Conservation (phyloP, 2,329 filamentous ascomycete species). For the Coniochaeta prunicola region DNA sequence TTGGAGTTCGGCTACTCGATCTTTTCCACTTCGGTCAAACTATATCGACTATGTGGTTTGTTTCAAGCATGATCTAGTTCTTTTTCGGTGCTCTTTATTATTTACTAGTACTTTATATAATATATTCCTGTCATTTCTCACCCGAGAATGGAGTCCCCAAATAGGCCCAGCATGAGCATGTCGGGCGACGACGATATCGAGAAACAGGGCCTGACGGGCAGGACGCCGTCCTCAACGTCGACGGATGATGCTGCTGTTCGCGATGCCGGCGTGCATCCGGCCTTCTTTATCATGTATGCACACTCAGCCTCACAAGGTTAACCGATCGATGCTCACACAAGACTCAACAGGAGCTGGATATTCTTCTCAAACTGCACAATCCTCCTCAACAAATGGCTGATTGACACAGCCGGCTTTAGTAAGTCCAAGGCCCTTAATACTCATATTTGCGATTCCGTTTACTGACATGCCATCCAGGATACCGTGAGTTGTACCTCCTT, state of each 20-base stretch:
- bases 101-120: neutral
- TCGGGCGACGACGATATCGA: neutral
- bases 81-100: too few relatives aligned
- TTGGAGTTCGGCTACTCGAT: too few relatives aligned
- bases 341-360: constrained; percentile 62
- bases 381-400: constrained; percentile 87
- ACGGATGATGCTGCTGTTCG: constrained; percentile 2
- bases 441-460: constrained; percentile 3
- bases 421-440: constrained; percentile 31
- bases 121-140: neutral
- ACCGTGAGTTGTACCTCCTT: constrained; percentile 41
- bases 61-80: too few relatives aligned
- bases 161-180: neutral
- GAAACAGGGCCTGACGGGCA: constrained; percentile 13
- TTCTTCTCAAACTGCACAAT: constrained; percentile 79
- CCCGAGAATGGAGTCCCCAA: neutral
- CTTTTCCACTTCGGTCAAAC: too few relatives aligned
- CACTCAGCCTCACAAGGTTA: neutral
- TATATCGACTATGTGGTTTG: too few relatives aligned
- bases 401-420: constrained; percentile 70
- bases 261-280: constrained; percentile 20
- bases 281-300: too few relatives aligned
- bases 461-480: constrained; percentile 21
- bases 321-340: neutral
- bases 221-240: constrained; percentile 14